Conservation (phyloP, 108 stramenopile genomes). For the Cylindrotheca closterium region DNA sequence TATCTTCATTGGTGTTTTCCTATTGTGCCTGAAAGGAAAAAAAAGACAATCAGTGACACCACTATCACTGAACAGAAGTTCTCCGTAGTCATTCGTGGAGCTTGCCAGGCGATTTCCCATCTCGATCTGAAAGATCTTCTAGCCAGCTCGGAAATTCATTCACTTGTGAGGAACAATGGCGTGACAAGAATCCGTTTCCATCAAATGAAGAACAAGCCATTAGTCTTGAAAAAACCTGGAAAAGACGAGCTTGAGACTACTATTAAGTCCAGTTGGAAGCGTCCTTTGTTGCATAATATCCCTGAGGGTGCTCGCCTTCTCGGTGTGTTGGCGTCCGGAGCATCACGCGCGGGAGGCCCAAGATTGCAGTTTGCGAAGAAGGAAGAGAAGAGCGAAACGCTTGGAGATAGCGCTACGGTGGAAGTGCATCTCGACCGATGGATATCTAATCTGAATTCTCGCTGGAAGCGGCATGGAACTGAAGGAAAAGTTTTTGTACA, state of each 20-base stretch:
- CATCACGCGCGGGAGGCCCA: constrained; percentile 41
- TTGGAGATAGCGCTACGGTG: too few species aligned
- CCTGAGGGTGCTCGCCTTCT: constrained; percentile 76
- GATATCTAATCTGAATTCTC: background rate
- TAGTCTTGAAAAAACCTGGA: background rate
- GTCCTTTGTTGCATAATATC: constrained; percentile 55
- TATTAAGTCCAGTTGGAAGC: constrained; percentile 26
- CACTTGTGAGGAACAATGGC: background rate
- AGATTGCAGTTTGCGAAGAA: constrained; percentile 17
- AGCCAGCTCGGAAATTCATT: constrained; percentile 10
- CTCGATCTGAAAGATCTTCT: constrained; percentile 55
- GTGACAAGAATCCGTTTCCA: background rate
- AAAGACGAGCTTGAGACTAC: constrained; percentile 7
- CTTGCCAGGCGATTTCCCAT: constrained; percentile 30
- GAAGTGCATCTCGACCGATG: background rate
- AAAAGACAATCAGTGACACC: constrained; percentile 3
- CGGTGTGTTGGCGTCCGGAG: constrained; percentile 64
- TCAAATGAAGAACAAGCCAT: background rate
- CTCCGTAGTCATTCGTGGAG: constrained; percentile 9
- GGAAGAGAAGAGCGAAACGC: constrained; percentile 12
- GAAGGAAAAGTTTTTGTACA: constrained; percentile 25
- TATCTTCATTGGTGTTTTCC: constrained; percentile 8
- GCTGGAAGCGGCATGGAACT: constrained; percentile 32
- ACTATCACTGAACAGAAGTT: constrained; percentile 1
- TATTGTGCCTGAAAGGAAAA: constrained; percentile 7